Base-by-base conservation (phyloP, 441 rosid genomes). In the Syzygium syzygioides region DNA sequence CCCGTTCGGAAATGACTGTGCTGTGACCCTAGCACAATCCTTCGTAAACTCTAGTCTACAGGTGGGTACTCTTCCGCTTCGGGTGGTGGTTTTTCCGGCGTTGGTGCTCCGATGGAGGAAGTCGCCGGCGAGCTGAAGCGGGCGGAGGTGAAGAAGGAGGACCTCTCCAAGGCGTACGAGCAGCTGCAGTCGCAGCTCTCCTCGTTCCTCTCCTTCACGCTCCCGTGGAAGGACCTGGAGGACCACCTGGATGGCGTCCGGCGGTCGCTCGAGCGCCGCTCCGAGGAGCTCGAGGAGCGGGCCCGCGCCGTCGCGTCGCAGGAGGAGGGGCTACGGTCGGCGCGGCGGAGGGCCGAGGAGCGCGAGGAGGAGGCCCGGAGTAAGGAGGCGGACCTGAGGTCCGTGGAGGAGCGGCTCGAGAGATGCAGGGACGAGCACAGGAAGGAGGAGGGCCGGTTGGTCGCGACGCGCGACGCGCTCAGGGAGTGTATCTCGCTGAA, bases 201-300 rank as follows among this genome's bases (percentile, higher is more conserved):
- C 86, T 93, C 91, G 12, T 5, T 95, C 20, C 90, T 94, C 9
- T 6, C 86, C 48, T 91, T 96, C 59, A 89, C 92, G 57, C 87
- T 93, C 19, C 91, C 90, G 85, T 94, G 94, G 95, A 87, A 85
- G 56, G 97, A 94, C 79, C 85, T 92, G 25, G 95, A 93, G 64
- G 90, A 83, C 23, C 91, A 92, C 55, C 85, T 93, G 3, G 91
- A 90, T 53, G 76, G 50, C 12, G 14, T 79, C 1, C 80, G 83
- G 83, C 52, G 4, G 32, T 87, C 64, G 9, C 59, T 94, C 3
- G 90, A 87, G 57, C 86, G 57, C 41, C 86, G 86, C 18, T 48
- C 60, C 37, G 87, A 54, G 83, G 92, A 93, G 87, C 88, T 93
- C 26, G 86, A 62, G 53, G 85, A 87, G 56, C 84, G 37, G 34